Conservation (phyloP, 768 basidiomycete species). For the Calocybe indica region DNA sequence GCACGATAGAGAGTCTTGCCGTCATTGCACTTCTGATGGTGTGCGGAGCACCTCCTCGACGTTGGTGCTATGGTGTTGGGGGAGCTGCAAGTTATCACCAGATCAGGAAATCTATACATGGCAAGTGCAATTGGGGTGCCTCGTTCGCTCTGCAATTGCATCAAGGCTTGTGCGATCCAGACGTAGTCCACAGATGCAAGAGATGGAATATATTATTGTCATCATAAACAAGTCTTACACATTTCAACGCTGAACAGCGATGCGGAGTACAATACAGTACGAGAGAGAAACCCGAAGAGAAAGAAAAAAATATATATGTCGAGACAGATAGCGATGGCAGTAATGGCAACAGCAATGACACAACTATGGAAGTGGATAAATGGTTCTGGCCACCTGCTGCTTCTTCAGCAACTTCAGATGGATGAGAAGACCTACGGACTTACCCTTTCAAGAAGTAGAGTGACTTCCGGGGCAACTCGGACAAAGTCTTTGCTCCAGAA, state of each 20-base stretch:
- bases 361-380: slow-evolving; percentile 69
- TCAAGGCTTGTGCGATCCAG: too few relatives aligned
- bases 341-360: not conserved
- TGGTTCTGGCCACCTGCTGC: slow-evolving; percentile 65
- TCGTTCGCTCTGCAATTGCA: too few relatives aligned
- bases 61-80: too few relatives aligned
- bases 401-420: slow-evolving; percentile 5
- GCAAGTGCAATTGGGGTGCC: too few relatives aligned
- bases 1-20: slow-evolving; percentile 39
- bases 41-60: not conserved
- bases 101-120: not conserved
- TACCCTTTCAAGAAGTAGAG: slow-evolving; percentile 79
- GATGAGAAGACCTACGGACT: slow-evolving; percentile 21
- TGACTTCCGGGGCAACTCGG: slow-evolving; percentile 81
- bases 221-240: too few relatives aligned
- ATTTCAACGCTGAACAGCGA: not conserved
- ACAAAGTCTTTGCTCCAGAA: slow-evolving; percentile 90
- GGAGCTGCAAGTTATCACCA: too few relatives aligned
- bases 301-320: not conserved
- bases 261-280: slow-evolving; percentile 8
- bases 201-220: too few relatives aligned
- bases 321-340: not conserved
- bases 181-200: too few relatives aligned
- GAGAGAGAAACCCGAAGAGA: not conserved
- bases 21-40: slow-evolving; percentile 5